phyloP scores from a whole-genome alignment of 345 rosid genomes.

The Theobroma cacao region DNA sequence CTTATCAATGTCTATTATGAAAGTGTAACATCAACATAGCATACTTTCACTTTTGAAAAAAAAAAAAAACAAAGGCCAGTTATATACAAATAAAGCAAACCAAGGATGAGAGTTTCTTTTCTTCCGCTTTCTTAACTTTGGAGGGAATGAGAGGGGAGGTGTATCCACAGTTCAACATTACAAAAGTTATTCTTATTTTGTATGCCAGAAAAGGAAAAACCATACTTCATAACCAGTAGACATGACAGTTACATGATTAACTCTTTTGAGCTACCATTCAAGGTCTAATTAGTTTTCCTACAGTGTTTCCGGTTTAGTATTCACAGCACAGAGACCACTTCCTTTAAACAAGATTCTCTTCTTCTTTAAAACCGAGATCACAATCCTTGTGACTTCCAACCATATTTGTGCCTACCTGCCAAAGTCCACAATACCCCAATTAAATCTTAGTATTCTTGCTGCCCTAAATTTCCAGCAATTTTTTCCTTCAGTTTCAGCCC shows the following conservation, averaged over 20 bases:
- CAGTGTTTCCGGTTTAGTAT: not conserved
- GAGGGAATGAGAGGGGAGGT: not conserved
- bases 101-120: not conserved
- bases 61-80: not conserved
- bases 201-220: not conserved
- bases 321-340: not conserved
- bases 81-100: not conserved
- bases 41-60: not conserved
- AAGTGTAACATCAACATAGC: not conserved
- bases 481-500: not conserved
- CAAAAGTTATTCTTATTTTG: not conserved
- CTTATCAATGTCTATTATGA: not conserved
- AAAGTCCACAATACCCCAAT: not conserved
- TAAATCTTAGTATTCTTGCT: not conserved
- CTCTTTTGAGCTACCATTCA: not conserved
- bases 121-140: not conserved
- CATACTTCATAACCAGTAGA: not conserved
- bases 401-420: not conserved
- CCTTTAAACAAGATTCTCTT: not conserved
- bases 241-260: not conserved
- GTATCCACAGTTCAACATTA: not conserved
- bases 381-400: not conserved
- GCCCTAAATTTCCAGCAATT: not conserved
- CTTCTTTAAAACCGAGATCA: not conserved
- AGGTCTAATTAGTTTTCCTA: not conserved